Conservation (phyloP, 306 rosid genomes). For the Cicer bijugum region DNA sequence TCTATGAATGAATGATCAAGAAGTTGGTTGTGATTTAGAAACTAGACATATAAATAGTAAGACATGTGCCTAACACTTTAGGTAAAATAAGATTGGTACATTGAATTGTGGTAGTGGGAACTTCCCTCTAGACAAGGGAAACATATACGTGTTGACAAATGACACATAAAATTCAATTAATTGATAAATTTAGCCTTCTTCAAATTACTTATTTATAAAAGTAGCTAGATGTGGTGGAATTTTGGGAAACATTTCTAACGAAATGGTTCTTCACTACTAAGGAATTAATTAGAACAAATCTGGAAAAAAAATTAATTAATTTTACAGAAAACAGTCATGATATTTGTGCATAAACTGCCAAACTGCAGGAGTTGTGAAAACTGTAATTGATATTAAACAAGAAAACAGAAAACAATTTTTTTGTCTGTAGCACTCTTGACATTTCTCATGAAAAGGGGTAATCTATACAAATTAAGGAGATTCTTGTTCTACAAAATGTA, state of each 20-base stretch:
- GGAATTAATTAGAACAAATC: no score
- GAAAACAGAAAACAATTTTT: no score
- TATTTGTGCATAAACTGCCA: no score
- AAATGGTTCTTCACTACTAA: no score
- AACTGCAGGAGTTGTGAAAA: no score
- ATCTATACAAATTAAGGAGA: neutral
- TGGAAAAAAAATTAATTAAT: no score
- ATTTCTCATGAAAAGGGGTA: no score
- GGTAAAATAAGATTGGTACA: neutral
- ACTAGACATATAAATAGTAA: slow-evolving; percentile 3
- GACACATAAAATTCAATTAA: neutral
- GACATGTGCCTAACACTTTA: slow-evolving; percentile 5
- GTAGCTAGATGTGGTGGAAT: neutral
- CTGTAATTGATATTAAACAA: no score
- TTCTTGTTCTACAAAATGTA: neutral
- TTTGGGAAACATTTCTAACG: neutral
- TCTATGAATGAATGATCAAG: no score
- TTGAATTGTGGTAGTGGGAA: neutral
- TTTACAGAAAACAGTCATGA: no score
- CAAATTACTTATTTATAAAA: neutral
- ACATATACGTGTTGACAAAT: neutral
- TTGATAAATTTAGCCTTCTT: neutral
- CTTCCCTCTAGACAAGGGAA: slow-evolving; percentile 1
- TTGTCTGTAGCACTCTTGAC: no score
- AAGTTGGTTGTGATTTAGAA: neutral